Evolutionary conservation across 495 filamentous ascomycete species (phyloP).

Genomic region (Entonaema liquescens): DNA sequence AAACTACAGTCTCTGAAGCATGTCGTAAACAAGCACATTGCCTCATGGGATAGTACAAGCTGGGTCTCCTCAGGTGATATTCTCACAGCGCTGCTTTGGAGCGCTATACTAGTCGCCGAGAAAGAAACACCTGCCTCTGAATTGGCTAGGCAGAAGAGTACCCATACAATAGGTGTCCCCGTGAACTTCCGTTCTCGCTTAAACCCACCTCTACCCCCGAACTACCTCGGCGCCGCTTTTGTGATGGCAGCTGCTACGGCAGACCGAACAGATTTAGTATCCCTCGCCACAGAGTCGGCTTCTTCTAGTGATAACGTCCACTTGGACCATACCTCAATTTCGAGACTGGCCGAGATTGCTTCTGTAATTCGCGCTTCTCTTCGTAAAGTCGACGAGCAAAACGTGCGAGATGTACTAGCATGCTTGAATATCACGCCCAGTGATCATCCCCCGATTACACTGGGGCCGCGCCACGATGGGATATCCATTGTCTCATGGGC

Average conservation of each 20-base stretch:
- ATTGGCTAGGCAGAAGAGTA: neutral
- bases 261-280: constrained; percentile 22
- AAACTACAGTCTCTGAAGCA: constrained; percentile 32
- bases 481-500: constrained; percentile 70
- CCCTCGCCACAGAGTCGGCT: neutral
- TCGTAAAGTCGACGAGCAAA: constrained; percentile 23
- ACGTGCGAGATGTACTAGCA: constrained; percentile 24
- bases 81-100: constrained; percentile 43
- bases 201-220: constrained; percentile 24
- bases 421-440: constrained; percentile 19
- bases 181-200: constrained; percentile 42
- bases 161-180: constrained; percentile 39
- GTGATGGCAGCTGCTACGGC: constrained; percentile 38
- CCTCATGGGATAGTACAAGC: neutral
- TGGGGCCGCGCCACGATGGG: constrained; percentile 63
- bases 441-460: constrained; percentile 22
- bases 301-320: neutral
- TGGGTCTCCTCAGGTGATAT: constrained; percentile 46
- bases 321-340: constrained; percentile 5
- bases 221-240: constrained; percentile 45
- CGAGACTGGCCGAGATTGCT: constrained; percentile 25
- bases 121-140: neutral
- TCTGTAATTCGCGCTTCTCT: constrained; percentile 29
- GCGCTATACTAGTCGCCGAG: constrained; percentile 31
- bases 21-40: constrained; percentile 29